Evolutionary conservation across 345 rosid species (phyloP).

Genomic region (Odontarrhena argentea): DNA sequence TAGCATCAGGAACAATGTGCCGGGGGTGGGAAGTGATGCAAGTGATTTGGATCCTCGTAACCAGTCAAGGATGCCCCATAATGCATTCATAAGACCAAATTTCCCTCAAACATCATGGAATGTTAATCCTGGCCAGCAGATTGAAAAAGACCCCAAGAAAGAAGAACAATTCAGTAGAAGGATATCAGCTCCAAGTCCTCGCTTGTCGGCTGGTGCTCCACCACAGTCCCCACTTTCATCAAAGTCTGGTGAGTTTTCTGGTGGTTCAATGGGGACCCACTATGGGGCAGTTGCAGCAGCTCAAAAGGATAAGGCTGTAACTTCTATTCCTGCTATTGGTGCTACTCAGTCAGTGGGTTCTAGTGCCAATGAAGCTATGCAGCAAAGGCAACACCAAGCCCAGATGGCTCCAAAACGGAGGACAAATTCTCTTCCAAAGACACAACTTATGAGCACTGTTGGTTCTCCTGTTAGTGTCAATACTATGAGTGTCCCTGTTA

Average conservation of each 20-base stretch:
- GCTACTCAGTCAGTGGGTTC: slow-evolving; percentile 71
- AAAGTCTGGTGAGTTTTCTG: slow-evolving; percentile 95
- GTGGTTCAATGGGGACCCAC: slow-evolving; percentile 80
- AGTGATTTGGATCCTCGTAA: slow-evolving; percentile 63
- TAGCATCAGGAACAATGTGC: slow-evolving; percentile 56
- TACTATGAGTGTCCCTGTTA: slow-evolving; percentile 61
- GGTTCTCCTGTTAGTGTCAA: slow-evolving; percentile 95
- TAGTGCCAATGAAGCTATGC: slow-evolving; percentile 81
- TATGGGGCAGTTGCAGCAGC: slow-evolving; percentile 71
- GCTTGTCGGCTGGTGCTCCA: slow-evolving; percentile 72
- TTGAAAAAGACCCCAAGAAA: slow-evolving; percentile 64
- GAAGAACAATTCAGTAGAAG: slow-evolving; percentile 81
- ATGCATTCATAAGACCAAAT: slow-evolving; percentile 57
- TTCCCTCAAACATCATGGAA: slow-evolving; percentile 70
- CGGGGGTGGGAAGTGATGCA: slow-evolving; percentile 54
- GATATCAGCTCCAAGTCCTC: slow-evolving; percentile 84
- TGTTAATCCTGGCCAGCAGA: slow-evolving; percentile 60
- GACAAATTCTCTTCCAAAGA: slow-evolving; percentile 75
- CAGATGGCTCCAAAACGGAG: slow-evolving; percentile 67
- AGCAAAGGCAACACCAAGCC: slow-evolving; percentile 71
- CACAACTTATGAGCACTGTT: slow-evolving; percentile 74
- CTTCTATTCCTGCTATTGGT: slow-evolving; percentile 66
- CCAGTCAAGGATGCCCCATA: slow-evolving; percentile 63
- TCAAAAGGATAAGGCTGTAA: slow-evolving; percentile 77
- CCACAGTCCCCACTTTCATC: slow-evolving; percentile 93